Percentiles rank a stretch among this genome's conserved stretches.
phyloP scores from a whole-genome alignment of 1,284 basidiomycete genomes.

The Thecaphora thlaspeos region DNA sequence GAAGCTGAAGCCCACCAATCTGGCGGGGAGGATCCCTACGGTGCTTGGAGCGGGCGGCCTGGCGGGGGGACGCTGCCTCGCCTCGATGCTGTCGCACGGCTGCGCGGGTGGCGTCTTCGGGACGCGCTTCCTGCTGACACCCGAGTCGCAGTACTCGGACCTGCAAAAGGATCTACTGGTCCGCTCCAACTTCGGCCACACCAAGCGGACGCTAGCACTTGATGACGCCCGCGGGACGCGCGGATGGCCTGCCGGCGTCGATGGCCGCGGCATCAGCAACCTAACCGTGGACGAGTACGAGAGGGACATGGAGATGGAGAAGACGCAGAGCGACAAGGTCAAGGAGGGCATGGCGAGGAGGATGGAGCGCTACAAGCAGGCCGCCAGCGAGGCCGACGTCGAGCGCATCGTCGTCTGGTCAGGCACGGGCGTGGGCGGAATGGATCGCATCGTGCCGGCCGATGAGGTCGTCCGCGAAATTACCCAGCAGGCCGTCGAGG shows the following conservation, averaged over 20 bases:
- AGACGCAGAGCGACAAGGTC: conserved; percentile 2
- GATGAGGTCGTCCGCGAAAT: conserved; percentile 32
- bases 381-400: conserved; percentile 33
- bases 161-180: conserved; percentile 46
- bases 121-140: conserved; percentile 52
- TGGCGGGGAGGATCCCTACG: conserved; percentile 8
- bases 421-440: conserved; percentile 49
- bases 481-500: conserved; percentile 25
- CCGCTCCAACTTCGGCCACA: conserved; percentile 23
- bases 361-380: conserved; percentile 44
- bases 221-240: conserved; percentile 52
- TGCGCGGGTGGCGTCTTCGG: conserved; percentile 52
- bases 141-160: conserved; percentile 43
- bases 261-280: conserved; percentile 48
- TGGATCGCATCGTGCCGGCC: conserved; percentile 37
- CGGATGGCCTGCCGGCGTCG: conserved; percentile 51
- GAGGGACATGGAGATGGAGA: conserved; percentile 8
- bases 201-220: conserved; percentile 47
- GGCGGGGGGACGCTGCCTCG: conserved; percentile 34
- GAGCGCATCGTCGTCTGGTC: conserved; percentile 51
- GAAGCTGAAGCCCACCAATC: conserved; percentile 16
- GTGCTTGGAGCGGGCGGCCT: conserved; percentile 52
- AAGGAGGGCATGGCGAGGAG: conserved; percentile 22
- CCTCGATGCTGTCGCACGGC: conserved; percentile 40
- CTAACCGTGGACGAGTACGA: conserved; percentile 49